phyloP scores from a whole-genome alignment of 345 rosid species.

The Eucalyptus marginata region DNA sequence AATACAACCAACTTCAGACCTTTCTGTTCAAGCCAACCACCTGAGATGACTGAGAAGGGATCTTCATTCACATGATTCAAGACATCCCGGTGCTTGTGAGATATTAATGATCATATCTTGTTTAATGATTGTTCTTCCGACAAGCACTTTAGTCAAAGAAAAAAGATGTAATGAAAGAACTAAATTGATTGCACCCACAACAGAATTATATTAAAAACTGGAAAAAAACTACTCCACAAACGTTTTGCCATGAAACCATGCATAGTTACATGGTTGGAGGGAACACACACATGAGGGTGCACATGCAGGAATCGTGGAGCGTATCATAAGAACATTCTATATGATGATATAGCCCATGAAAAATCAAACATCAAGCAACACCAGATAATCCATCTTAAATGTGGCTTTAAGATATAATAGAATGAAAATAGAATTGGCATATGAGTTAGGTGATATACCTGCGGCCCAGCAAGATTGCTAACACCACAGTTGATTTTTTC shows the following conservation, averaged over 20 bases:
- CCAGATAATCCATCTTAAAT: background rate
- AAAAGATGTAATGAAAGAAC: background rate
- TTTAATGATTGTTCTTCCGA: background rate
- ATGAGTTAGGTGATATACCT: conserved; percentile 23
- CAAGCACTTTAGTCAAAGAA: background rate
- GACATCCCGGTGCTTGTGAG: background rate
- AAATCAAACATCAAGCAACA: background rate
- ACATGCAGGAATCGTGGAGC: background rate
- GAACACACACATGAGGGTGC: background rate
- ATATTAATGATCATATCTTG: background rate
- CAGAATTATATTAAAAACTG: background rate
- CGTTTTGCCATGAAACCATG: background rate
- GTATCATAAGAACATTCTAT: background rate
- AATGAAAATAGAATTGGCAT: background rate
- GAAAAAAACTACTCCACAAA: background rate
- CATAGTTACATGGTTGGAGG: background rate
- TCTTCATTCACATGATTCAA: background rate
- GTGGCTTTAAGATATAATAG: background rate
- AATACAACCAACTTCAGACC: background rate
- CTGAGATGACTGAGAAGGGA: background rate
- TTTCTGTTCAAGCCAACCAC: background rate
- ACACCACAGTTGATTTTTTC: conserved; percentile 23
- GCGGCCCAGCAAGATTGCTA: background rate
- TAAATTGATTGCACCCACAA: background rate
- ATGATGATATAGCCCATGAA: background rate